Evolutionary conservation across 805 yeast species (phyloP).

Genomic region (Suhomyces pyralidae): DNA sequence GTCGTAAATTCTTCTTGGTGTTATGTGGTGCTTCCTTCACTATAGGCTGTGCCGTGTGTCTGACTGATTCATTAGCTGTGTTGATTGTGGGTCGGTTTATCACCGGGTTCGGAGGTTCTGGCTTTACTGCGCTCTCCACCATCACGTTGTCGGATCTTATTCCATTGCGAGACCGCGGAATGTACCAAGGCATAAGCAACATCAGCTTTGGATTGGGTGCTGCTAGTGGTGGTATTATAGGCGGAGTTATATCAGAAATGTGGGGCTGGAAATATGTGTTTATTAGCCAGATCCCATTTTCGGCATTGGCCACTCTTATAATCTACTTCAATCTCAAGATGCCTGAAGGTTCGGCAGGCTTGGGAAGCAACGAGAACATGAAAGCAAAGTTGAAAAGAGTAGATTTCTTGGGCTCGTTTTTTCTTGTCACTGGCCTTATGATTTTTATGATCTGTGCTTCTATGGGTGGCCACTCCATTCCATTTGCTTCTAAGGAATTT

Average conservation of each 20-base stretch:
- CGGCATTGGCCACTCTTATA: conserved; percentile 40
- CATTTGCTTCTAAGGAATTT: conserved; percentile 46
- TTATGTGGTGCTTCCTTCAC: conserved; percentile 56
- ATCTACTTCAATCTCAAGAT: conserved; percentile 38
- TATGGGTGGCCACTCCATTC: conserved; percentile 56
- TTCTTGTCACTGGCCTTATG: conserved; percentile 57
- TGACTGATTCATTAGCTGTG: conserved; percentile 43
- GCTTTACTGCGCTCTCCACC: conserved; percentile 71
- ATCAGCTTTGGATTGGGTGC: conserved; percentile 71
- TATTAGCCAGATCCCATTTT: conserved; percentile 40
- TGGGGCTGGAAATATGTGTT: conserved; percentile 52
- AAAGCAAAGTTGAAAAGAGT: conserved; percentile 53
- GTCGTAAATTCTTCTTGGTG: conserved; percentile 50
- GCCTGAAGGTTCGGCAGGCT: conserved; percentile 56
- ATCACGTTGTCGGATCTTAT: conserved; percentile 76
- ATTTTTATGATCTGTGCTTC: conserved; percentile 64
- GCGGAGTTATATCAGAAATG: conserved; percentile 54
- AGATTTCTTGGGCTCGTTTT: conserved; percentile 63
- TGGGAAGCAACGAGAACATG: conserved; percentile 45
- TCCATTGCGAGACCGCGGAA: conserved; percentile 71
- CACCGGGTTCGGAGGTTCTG: conserved; percentile 92
- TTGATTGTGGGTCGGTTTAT: conserved; percentile 63
- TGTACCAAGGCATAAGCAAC: conserved; percentile 81
- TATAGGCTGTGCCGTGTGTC: conserved; percentile 55
- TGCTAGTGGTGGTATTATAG: conserved; percentile 43